These are phyloP conservation scores for Cystobasidium tubakii DNA, from an alignment of 768 basidiomycete species.

Conservation along the genomic window DNA sequence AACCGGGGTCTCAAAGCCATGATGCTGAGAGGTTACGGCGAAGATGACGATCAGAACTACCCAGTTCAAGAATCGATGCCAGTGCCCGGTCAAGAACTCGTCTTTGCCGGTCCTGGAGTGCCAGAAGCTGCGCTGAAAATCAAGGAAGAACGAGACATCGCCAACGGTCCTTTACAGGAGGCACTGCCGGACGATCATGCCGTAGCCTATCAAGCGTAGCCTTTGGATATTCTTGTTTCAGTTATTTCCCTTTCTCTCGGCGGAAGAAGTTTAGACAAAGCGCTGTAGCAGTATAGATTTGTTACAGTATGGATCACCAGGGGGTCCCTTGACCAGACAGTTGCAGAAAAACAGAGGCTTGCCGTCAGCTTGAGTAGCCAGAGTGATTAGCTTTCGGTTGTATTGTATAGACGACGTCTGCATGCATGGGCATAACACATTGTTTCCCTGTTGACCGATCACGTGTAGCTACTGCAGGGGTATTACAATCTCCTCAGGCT, in stretches of 20 bases:
- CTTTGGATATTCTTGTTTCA: neutral
- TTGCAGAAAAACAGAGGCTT: no score
- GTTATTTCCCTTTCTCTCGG: neutral
- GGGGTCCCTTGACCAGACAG: no score
- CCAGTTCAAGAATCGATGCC: neutral
- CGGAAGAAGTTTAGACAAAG: neutral
- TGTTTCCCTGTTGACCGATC: no score
- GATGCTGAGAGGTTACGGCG: constrained; percentile 15
- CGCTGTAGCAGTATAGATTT: neutral
- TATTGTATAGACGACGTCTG: no score
- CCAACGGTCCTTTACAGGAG: neutral
- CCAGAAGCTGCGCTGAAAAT: neutral
- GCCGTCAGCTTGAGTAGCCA: no score
- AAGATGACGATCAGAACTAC: neutral
- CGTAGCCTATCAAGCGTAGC: neutral
- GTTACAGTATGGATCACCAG: neutral
- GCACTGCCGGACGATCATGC: neutral
- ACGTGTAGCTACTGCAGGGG: no score
- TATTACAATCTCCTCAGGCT: no score
- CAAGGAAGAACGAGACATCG: neutral
- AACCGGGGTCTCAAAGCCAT: constrained; percentile 11
- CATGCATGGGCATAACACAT: no score
- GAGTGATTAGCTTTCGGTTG: no score
- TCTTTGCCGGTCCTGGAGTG: neutral
- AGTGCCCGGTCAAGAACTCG: constrained; percentile 2